Percentiles rank a stretch among this genome's conserved stretches.
Evolutionary conservation across 257 asterid genomes (phyloP).

Genomic region (Scutellaria barbata): DNA sequence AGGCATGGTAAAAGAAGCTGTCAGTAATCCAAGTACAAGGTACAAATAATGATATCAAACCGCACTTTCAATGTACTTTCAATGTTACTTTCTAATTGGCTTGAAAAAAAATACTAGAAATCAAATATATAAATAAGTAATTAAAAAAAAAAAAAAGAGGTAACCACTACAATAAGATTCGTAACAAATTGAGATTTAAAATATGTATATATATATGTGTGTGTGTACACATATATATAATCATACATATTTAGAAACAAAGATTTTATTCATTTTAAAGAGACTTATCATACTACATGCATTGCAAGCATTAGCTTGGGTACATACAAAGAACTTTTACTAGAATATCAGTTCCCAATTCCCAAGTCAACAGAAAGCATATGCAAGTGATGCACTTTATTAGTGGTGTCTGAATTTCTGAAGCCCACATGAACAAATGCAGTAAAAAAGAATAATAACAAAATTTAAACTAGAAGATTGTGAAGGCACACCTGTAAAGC

Average conservation of each 20-base stretch:
- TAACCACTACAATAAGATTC: conserved; percentile 8
- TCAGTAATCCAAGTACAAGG: conserved; percentile 21
- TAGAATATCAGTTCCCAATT: conserved; percentile 18
- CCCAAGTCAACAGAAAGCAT: background rate
- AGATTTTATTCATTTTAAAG: too few species aligned
- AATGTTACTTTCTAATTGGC: conserved; percentile 20
- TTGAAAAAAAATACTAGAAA: conserved; percentile 23
- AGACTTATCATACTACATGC: conserved; percentile 1
- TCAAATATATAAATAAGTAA: conserved; percentile 17
- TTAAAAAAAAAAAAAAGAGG: background rate
- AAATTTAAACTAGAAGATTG: conserved; percentile 8
- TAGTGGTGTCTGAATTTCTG: background rate
- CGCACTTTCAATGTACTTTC: background rate
- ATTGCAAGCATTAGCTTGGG: conserved; percentile 29
- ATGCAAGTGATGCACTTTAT: conserved; percentile 12
- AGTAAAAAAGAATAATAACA: conserved; percentile 10
- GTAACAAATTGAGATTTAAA: background rate
- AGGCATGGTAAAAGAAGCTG: conserved; percentile 26
- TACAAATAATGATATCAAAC: conserved; percentile 11
- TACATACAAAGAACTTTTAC: background rate
- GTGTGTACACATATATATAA: too few species aligned
- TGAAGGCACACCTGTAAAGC: conserved; percentile 70
- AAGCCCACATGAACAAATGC: conserved; percentile 19
- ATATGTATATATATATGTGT: background rate
- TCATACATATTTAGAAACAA: too few species aligned